Evolutionary conservation across 345 rosid species (phyloP).

Genomic region (Microthlaspi erraticum): DNA sequence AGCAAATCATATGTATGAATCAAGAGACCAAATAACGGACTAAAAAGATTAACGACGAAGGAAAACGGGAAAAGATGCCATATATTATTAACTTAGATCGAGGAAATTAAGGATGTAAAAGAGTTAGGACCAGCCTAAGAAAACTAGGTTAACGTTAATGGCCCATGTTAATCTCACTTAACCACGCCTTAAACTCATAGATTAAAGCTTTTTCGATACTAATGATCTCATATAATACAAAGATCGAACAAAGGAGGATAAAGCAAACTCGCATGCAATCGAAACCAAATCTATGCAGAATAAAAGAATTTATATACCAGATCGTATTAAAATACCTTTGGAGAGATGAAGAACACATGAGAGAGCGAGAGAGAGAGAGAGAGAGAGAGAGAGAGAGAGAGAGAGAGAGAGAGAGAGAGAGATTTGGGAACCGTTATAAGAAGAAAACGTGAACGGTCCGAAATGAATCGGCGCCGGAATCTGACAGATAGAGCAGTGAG

Average conservation of each 20-base stretch:
- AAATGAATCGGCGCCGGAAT: constrained; percentile 58
- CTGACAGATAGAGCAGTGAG: constrained; percentile 97
- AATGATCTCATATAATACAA: constrained; percentile 47
- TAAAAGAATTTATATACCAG: background rate
- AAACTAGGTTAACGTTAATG: constrained; percentile 54
- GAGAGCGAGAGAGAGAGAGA: constrained; percentile 1
- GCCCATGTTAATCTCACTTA: constrained; percentile 57
- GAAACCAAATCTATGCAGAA: constrained; percentile 13
- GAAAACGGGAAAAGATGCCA: background rate
- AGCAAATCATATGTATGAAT: constrained; percentile 17
- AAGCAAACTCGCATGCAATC: constrained; percentile 36
- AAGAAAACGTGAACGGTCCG: constrained; percentile 46
- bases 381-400: constrained; percentile 2
- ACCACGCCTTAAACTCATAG: constrained; percentile 51
- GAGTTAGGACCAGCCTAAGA: constrained; percentile 56
- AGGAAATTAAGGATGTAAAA: constrained; percentile 36
- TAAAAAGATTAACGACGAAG: background rate
- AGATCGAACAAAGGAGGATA: constrained; percentile 15
- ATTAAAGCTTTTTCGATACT: constrained; percentile 40
- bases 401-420: constrained; percentile 3
- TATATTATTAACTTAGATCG: constrained; percentile 29
- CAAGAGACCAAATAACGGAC: background rate
- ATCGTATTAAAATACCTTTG: constrained; percentile 20
- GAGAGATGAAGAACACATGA: constrained; percentile 18
- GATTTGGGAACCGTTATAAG: background rate